Evolutionary conservation across 2,329 filamentous ascomycete species (phyloP).

Genomic region (Madurella fahalii): DNA sequence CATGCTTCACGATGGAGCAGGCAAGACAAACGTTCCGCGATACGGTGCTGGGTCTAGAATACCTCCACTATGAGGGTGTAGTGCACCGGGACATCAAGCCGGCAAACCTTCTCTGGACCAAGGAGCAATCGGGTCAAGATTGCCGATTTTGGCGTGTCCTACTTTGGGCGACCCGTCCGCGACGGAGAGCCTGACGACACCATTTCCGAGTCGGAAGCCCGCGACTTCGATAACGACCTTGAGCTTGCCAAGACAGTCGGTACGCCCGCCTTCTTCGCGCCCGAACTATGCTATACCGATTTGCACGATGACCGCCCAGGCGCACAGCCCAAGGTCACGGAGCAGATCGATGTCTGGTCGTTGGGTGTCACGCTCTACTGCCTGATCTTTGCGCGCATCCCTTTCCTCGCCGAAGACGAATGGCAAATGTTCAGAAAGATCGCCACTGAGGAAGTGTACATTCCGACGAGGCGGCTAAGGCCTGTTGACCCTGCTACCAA

Average conservation of each 20-base stretch:
- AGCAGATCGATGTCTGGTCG: constrained; percentile 96
- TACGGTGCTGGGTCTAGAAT: constrained; percentile 88
- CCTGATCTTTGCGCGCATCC: constrained; percentile 87
- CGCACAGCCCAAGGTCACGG: constrained; percentile 70
- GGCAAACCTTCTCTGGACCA: constrained; percentile 85
- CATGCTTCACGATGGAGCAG: constrained; percentile 82
- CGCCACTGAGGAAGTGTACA: constrained; percentile 86
- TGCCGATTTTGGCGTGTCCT: constrained; percentile 97
- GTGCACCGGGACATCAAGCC: constrained; percentile 84
- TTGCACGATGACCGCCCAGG: constrained; percentile 47
- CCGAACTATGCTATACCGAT: constrained; percentile 90
- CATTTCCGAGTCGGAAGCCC: constrained; percentile 74
- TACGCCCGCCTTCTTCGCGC: constrained; percentile 95
- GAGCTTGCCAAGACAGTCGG: constrained; percentile 98
- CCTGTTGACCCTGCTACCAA: constrained; percentile 62
- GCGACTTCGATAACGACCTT: constrained; percentile 85
- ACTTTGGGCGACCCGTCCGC: constrained; percentile 82
- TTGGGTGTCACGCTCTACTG: constrained; percentile 94
- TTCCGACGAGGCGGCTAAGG: constrained; percentile 76
- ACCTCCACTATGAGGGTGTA: constrained; percentile 82
- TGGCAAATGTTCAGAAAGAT: constrained; percentile 90
- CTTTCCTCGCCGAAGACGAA: constrained; percentile 87
- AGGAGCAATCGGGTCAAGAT: constrained; percentile 89
- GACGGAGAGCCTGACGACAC: constrained; percentile 76
- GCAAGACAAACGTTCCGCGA: constrained; percentile 85